These are phyloP conservation scores for Microcyclosporella mali DNA, from an alignment of 2,329 filamentous ascomycete genomes.

Conservation along the genomic window DNA sequence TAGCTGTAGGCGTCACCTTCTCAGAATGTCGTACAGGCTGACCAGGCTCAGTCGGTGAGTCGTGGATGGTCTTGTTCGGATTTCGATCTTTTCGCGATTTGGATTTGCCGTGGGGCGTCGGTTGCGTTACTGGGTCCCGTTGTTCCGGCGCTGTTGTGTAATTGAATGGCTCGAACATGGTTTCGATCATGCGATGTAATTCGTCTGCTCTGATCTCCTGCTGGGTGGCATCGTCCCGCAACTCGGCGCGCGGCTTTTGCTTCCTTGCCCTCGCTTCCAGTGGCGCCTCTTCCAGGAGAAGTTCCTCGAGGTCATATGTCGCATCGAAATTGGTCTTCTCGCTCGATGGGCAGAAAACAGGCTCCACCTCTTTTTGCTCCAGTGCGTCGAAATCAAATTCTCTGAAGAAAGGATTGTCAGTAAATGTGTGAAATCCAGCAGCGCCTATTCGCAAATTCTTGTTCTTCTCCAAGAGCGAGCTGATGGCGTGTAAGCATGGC, in stretches of 20 bases:
- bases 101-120: slow-evolving; percentile 17
- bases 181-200: slow-evolving; percentile 88
- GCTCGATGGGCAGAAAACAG: slow-evolving; percentile 85
- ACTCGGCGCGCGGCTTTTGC: slow-evolving; percentile 84
- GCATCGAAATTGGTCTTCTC: slow-evolving; percentile 99
- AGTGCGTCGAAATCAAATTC: slow-evolving; percentile 76
- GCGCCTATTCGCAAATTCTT: slow-evolving; percentile 76
- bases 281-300: slow-evolving; percentile 88
- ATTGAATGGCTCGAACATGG: slow-evolving; percentile 89
- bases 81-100: too few relatives aligned
- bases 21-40: too few relatives aligned
- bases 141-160: slow-evolving; percentile 79
- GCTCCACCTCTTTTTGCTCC: slow-evolving; percentile 80
- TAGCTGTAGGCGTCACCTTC: neutral
- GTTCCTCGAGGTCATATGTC: slow-evolving; percentile 92
- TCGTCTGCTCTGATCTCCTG: slow-evolving; percentile 94
- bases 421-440: slow-evolving; percentile 75
- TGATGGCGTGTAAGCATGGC: slow-evolving; percentile 82
- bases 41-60: too few relatives aligned
- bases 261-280: slow-evolving; percentile 85
- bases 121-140: slow-evolving; percentile 38
- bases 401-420: slow-evolving; percentile 81
- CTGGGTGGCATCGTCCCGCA: slow-evolving; percentile 90
- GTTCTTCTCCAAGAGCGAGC: slow-evolving; percentile 73
- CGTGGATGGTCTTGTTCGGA: too few relatives aligned